Evolutionary conservation across 257 asterid species (phyloP), one percentile per base, ranked within the genome.

Genomic region (Prunella vulgaris): DNA sequence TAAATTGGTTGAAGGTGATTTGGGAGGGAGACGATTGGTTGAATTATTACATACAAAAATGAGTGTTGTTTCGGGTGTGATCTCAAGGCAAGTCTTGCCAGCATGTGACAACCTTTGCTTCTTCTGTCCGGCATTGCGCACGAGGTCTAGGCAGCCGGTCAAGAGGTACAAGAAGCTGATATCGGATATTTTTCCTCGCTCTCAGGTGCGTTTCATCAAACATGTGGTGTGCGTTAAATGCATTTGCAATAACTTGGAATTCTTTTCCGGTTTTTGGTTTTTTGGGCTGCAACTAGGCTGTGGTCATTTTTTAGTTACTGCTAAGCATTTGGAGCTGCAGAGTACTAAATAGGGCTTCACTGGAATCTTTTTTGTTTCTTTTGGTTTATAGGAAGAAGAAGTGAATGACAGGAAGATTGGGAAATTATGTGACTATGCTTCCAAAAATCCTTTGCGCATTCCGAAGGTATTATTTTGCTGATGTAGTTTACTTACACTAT

Each of bases 81-180:
- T 94, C 51, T 90, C 99, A 30, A 84, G 99, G 89, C 99, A 94
- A 86, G 85, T 94, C 8, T 75, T 89, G 84, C 99, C 99, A 44
- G 97, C 88, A 59, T 91, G 97, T 76, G 99, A 89, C 54, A 83
- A 76, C 82, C 90, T 94, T 59, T 94, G 99, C 80, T 89, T 89
- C 86, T 91, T 89, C 73, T 94, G 99, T 79, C 99, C 99, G 5
- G 89, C 88, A 18, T 63, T 94, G 83, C 77, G 99, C 20, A 85
- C 97, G 2, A 86, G 99, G 90, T 94, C 99, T 20, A 82, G 97
- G 82, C 99, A 94, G 83, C 99, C 99, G 7, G 99, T 94, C 60
- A 94, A 91, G 89, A 85, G 99, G 81, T 94, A 94, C 84, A 94
- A 94, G 95, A 90, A 94, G 85, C 77, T 94, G 89, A 89, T 94